Conservation (phyloP, 768 basidiomycete species). For the Cystobasidium onofrii region DNA sequence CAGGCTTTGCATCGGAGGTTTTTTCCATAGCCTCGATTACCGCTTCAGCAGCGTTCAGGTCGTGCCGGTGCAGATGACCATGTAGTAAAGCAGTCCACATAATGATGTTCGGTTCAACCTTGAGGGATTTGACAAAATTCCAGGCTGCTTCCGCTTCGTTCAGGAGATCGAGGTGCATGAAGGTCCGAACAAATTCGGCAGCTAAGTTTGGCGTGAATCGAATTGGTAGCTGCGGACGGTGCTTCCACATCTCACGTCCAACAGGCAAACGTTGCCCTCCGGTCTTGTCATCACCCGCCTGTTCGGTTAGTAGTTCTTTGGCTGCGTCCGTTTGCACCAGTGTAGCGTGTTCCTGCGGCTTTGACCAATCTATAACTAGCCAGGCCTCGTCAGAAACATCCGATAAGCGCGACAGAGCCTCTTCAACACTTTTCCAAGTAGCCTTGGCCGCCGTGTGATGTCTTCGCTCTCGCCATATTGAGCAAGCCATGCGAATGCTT, state of each 20-base stretch:
- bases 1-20: conserved; percentile 55
- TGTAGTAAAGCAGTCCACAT: conserved; percentile 68
- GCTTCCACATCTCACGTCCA: not conserved
- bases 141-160: conserved; percentile 61
- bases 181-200: conserved; percentile 60
- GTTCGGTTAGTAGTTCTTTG: too few species aligned
- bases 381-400: not conserved
- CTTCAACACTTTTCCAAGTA: not conserved
- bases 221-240: conserved; percentile 44
- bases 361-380: conserved; percentile 4
- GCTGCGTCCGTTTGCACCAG: too few species aligned
- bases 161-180: conserved; percentile 54
- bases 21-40: conserved; percentile 60
- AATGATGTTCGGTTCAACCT: conserved; percentile 52
- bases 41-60: conserved; percentile 53
- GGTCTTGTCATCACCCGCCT: not conserved
- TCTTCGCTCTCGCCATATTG: not conserved
- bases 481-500: not conserved
- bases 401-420: not conserved
- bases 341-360: not conserved
- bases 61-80: conserved; percentile 54
- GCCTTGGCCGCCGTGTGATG: not conserved
- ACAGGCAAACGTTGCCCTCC: not conserved
- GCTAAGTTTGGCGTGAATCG: conserved; percentile 57
- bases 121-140: conserved; percentile 55